Conservation (phyloP, 805 yeast species). For the Lachancea quebecensis region DNA sequence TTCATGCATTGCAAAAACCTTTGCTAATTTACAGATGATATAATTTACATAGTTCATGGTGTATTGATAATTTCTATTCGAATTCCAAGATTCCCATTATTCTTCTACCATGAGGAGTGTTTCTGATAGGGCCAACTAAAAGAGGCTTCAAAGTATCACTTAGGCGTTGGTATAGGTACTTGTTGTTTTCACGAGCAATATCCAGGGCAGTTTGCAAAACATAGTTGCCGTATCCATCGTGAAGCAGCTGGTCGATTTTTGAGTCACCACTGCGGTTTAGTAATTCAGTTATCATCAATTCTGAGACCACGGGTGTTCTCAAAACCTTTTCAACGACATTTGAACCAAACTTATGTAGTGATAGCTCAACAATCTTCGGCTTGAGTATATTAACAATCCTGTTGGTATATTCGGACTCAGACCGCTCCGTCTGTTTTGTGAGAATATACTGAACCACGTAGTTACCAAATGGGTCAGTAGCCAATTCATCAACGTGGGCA, state of each 20-base stretch:
- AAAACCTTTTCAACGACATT: constrained; percentile 90
- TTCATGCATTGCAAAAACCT: background rate
- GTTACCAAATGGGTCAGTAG: constrained; percentile 93
- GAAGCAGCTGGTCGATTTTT: constrained; percentile 47
- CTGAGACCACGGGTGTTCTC: constrained; percentile 39
- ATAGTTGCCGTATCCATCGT: constrained; percentile 91
- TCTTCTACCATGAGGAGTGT: constrained; percentile 95
- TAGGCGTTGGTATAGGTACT: constrained; percentile 44
- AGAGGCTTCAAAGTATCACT: constrained; percentile 63
- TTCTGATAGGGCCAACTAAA: constrained; percentile 62
- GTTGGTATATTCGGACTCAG: constrained; percentile 27
- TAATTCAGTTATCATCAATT: constrained; percentile 47
- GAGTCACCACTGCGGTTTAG: constrained; percentile 28
- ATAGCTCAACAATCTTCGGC: constrained; percentile 38
- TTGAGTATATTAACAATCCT: constrained; percentile 33
- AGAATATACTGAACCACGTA: constrained; percentile 93
- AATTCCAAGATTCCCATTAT: constrained; percentile 59
- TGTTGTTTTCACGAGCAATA: constrained; percentile 32
- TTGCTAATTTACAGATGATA: background rate
- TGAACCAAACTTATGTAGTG: constrained; percentile 87
- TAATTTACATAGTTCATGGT: background rate
- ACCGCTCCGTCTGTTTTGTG: constrained; percentile 35
- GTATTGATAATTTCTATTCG: constrained; percentile 8
- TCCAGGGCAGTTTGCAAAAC: constrained; percentile 91
- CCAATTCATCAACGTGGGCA: constrained; percentile 56